Evolutionary conservation across 257 asterid genomes (phyloP), one percentile per base, ranked within the genome.

Genomic region (Jacaranda mimosifolia): DNA sequence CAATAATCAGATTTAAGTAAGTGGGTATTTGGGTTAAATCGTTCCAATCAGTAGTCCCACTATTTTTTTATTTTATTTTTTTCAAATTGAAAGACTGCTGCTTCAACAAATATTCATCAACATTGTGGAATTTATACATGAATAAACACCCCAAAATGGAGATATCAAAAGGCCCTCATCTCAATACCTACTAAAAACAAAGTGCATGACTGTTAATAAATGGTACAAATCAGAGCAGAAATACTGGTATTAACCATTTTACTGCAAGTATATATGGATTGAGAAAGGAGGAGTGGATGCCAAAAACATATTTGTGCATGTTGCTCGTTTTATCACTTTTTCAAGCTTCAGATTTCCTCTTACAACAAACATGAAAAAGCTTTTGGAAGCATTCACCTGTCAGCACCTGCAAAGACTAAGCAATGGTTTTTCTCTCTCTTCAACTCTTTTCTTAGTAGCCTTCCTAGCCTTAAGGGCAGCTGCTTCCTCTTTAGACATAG

Each of bases 381-480:
- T 67, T 68, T 77, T 19, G n/a, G 73, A 78, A 78, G 71, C 76
- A 60, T 72, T 35, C 49, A 4, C 39, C 5, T 65, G 57, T 83
- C 85, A 78, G 51, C 51, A 81, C 75, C 58, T 77, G 75, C 86
- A 89, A 59, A 82, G 81, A 63, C 91, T 91, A 13, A 86, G 89
- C 88, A 91, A 76, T 9, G 99, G 82, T 80, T 96, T 92, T 79
- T 96, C 99, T 84, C 98, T 88, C 21, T 83, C 85, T 77, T 92
- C 97, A 56, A 94, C 95, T 85, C 98, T 88, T 85, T 91, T 96
- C 82, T 82, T 86, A 15, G 99, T 97, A 63, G 97, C 98, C 80
- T 91, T 98, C 90, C 98, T 86, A 35, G 91, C 92, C 82, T 93
- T 96, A 6, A 89, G 89, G 36, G 99, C 99, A 76, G 92, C 96